Evolutionary conservation across 441 rosid genomes (phyloP).

Genomic region (Pelargonium fulgidum): DNA sequence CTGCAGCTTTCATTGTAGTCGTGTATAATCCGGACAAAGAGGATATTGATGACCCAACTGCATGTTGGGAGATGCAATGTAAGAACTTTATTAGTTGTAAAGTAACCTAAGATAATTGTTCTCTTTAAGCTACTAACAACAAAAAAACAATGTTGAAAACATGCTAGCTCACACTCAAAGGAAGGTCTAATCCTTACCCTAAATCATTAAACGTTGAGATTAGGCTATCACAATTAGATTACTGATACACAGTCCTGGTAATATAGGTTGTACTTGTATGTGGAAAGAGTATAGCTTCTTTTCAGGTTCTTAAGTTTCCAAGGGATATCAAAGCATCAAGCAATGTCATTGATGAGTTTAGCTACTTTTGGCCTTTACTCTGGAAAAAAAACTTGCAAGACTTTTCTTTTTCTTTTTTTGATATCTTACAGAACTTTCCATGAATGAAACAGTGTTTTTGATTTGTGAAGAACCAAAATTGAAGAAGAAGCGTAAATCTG

Average conservation of each 20-base stretch:
- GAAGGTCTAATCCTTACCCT: no score
- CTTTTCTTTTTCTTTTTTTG: no score
- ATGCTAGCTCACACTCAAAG: no score
- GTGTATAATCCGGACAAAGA: conserved; percentile 78
- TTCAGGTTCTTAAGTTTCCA: not conserved
- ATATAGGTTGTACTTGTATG: not conserved
- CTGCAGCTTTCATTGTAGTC: conserved; percentile 92
- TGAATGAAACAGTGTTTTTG: not conserved
- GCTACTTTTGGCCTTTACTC: not conserved
- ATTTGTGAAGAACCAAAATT: not conserved
- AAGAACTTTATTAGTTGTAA: not conserved
- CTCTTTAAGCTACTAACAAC: no score
- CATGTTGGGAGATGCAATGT: conserved; percentile 19
- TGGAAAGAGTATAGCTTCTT: not conserved
- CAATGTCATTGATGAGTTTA: not conserved
- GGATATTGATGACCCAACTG: conserved; percentile 84
- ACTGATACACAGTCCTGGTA: not conserved
- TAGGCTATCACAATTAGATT: not conserved
- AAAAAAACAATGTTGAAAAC: no score
- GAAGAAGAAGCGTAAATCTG: not conserved
- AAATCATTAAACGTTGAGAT: no score
- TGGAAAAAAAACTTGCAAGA: no score
- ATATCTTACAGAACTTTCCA: not conserved
- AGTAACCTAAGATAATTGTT: not conserved
- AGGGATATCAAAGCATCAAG: not conserved